Base-by-base conservation (phyloP, 495 filamentous ascomycete genomes). In the Usnea hakonensis region DNA sequence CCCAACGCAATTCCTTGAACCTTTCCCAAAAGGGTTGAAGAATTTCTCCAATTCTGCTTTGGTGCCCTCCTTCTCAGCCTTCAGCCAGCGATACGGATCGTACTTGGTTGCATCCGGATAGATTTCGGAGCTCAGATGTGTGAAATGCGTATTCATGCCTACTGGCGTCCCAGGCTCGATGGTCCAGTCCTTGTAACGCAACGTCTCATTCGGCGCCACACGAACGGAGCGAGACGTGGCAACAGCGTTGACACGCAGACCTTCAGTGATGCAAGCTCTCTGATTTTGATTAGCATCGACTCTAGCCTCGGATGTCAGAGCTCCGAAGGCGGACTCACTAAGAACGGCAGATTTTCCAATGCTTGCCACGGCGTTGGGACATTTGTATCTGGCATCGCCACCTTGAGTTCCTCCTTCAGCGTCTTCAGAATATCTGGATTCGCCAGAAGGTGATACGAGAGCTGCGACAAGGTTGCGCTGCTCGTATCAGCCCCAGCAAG, bases 11-110 rank as follows among this genome's bases (percentile, higher is more conserved):
- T 66, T 69, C 38, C 80, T 59, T 23, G 72, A 75, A 0, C 80
- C 80, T 58, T 72, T 76, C 14, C 65, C 70, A 55, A 84, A 84
- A 0, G 79, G 63, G 10, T 78, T 71, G 6, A 76, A 70, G 52
- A 73, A 76, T 17, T 69, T 67, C 16, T 64, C 57, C 30, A 81
- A 63, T 33, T 67, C 65, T 40, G 43, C 64, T 21, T 19, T 50
- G 38, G 70, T 57, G 10, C 67, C 61, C 19, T 63, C 50, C 13
- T 67, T 65, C 14, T 58, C 54, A 6, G 71, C 68, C 10, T 67
- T 62, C 28, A 81, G 67, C 79, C 79, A 86, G 28, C 82, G 75
- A 23, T 80, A 75, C 0, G 83, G 83, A 17, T 72, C 60, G 64
- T 70, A 69, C 28, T 57, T 58, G 13, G 57, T 33, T 11, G 67